Evolutionary conservation across 495 filamentous ascomycete genomes (phyloP), one percentile per base, ranked within the genome.

Genomic region (Amniculicola lignicola): DNA sequence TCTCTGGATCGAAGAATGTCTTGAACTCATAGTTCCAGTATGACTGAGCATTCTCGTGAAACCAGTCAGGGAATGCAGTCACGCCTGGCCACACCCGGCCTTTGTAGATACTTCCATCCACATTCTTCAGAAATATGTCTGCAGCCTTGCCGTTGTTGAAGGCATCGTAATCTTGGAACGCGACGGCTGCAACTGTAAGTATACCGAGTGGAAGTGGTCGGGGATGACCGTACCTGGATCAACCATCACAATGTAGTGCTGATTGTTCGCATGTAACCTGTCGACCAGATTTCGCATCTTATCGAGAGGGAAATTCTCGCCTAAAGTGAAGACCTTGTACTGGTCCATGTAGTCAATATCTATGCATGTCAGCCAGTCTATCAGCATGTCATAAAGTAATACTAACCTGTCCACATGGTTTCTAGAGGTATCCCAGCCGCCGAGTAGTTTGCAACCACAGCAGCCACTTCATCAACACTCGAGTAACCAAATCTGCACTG

Each of bases 11-110:
- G 70, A 95, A 95, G 75, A 93, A 93, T 0, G 58, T 50, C 19
- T 57, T 61, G 65, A 92, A 89, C 67, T 93, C 82, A 31, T 73
- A 75, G 61, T 84, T 82, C 89, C 89, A 95, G 69, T 82, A 95
- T 0, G 67, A 68, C 54, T 82, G 75, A 7, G 82, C 80, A 27
- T 80, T 79, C 3, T 80, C 73, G 33, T 84, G 74, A 69, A 94
- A 93, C 89, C 89, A 93, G 67, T 95, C 90, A 0, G 88, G 89
- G 65, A 85, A 92, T 11, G 79, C 87, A 3, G 86, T 84, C 15
- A 85, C 78, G 37, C 90, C 90, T 16, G 89, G 87, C 90, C 90
- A 95, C 18, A 94, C 89, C 14, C 89, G 86, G 21, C 79, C 89
- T 61, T 84, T 73, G 72, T 83, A 92, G 31, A 87, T 69, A 18